A percentile compares a stretch with the other conserved stretches of the same genome.
Evolutionary conservation across 257 asterid genomes (phyloP).

Genomic region (Knoxia roxburghii): DNA sequence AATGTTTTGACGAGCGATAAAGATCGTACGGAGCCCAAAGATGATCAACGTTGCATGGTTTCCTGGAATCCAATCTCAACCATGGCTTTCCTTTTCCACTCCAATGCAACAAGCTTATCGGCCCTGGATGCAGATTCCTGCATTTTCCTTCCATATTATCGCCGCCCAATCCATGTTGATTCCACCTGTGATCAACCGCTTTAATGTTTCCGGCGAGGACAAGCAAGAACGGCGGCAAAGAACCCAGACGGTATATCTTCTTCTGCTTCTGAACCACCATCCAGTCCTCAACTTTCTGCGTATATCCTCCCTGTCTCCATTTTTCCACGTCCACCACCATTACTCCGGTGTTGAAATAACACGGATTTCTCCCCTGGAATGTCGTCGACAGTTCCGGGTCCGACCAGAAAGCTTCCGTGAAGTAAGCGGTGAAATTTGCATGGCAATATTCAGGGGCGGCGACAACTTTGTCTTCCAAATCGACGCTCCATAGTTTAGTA

Average conservation of each 20-base stretch:
- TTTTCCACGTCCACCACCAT: constrained; percentile 63
- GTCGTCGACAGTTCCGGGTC: constrained; percentile 28
- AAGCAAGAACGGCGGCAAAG: constrained; percentile 65
- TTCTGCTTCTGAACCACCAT: constrained; percentile 56
- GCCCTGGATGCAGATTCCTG: constrained; percentile 65
- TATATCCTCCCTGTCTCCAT: constrained; percentile 50
- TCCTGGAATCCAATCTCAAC: constrained; percentile 65
- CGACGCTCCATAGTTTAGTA: constrained; percentile 44
- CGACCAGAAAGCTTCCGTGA: constrained; percentile 43
- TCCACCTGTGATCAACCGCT: constrained; percentile 68
- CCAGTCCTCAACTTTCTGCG: constrained; percentile 49
- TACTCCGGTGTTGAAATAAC: constrained; percentile 67
- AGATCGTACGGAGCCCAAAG: constrained; percentile 86
- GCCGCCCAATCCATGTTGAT: constrained; percentile 75
- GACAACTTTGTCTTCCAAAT: constrained; percentile 43
- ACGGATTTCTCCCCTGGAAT: constrained; percentile 39
- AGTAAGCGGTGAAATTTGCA: constrained; percentile 56
- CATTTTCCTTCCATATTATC: constrained; percentile 70
- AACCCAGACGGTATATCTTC: constrained; percentile 60
- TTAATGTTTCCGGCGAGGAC: constrained; percentile 58
- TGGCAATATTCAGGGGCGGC: constrained; percentile 77
- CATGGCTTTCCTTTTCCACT: constrained; percentile 89
- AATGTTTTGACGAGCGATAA: constrained; percentile 34
- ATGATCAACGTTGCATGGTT: constrained; percentile 64
- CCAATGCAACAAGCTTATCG: constrained; percentile 69